Conservation (phyloP, 140 eudicot species). For the Stevia rebaudiana region DNA sequence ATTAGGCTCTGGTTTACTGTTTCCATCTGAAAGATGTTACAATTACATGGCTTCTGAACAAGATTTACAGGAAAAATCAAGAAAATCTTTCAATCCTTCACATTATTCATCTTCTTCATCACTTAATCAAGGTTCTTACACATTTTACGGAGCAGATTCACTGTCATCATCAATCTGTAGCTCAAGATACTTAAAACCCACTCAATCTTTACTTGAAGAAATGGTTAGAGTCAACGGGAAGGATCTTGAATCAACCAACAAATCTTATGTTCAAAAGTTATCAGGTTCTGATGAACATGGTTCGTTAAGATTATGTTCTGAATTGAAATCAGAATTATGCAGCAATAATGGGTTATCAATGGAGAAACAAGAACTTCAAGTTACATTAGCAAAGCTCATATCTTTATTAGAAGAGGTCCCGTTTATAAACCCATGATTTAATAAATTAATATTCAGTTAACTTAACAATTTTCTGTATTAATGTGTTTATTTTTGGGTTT, state of each 20-base stretch:
- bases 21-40: constrained; percentile 49
- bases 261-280: constrained; percentile 42
- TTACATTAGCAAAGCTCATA: constrained; percentile 59
- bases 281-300: constrained; percentile 44
- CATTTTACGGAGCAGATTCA: constrained; percentile 43
- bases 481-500: constrained; percentile 12
- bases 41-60: constrained; percentile 23
- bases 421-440: neutral
- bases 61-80: constrained; percentile 30
- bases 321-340: constrained; percentile 55
- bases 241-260: constrained; percentile 40
- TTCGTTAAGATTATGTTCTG: constrained; percentile 44
- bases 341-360: constrained; percentile 43
- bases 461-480: too few species aligned
- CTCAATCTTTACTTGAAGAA: constrained; percentile 77
- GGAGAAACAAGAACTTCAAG: constrained; percentile 60
- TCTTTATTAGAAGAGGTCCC: constrained; percentile 74
- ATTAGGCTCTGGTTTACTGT: constrained; percentile 42
- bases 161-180: constrained; percentile 33
- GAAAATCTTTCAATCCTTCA: constrained; percentile 29
- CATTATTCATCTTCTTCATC: constrained; percentile 35
- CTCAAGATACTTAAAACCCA: constrained; percentile 67
- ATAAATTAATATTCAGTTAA: neutral
- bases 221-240: constrained; percentile 49
- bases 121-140: constrained; percentile 30